phyloP scores from a whole-genome alignment of 176 grass and related monocot species.

The Cenchrus americanus region DNA sequence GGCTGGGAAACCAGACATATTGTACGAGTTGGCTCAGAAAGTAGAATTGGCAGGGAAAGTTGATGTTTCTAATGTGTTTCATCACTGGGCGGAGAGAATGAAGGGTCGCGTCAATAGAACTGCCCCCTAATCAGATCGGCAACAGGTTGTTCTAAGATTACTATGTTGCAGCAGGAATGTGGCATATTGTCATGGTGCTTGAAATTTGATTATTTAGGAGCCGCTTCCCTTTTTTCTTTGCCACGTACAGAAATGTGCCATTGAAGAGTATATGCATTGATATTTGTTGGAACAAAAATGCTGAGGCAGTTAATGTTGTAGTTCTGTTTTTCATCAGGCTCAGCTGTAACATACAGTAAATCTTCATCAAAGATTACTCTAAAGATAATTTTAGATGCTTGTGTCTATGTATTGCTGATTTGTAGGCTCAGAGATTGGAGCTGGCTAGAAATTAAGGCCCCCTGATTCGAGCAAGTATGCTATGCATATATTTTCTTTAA shows the following conservation, averaged over 20 bases:
- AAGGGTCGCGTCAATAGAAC: conserved; percentile 47
- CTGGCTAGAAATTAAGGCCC: conserved; percentile 20
- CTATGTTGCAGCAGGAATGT: neutral
- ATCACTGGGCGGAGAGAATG: conserved; percentile 73
- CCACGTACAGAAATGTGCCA: conserved; percentile 35
- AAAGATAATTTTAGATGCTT: conserved; percentile 17
- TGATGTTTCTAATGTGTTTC: conserved; percentile 70
- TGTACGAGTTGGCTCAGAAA: conserved; percentile 82
- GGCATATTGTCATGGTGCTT: conserved; percentile 19
- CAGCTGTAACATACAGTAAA: neutral
- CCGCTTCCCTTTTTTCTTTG: conserved; percentile 20
- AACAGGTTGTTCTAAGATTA: conserved; percentile 39
- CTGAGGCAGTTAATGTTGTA: neutral
- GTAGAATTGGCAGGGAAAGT: conserved; percentile 71
- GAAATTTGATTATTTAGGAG: conserved; percentile 28
- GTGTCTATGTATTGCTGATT: conserved; percentile 14
- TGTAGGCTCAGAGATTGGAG: conserved; percentile 12
- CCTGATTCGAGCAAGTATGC: conserved; percentile 18
- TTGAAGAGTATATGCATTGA: neutral
- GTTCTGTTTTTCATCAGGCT: neutral
- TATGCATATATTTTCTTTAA: conserved; percentile 14
- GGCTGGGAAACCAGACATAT: conserved; percentile 74
- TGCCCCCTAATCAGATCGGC: conserved; percentile 40
- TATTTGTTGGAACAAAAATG: neutral
- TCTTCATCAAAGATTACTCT: conserved; percentile 6